A percentile compares a stretch with the other conserved stretches of the same genome.
Conservation (phyloP, 23 red algal genomes). For the Gracilaria gracilis region DNA sequence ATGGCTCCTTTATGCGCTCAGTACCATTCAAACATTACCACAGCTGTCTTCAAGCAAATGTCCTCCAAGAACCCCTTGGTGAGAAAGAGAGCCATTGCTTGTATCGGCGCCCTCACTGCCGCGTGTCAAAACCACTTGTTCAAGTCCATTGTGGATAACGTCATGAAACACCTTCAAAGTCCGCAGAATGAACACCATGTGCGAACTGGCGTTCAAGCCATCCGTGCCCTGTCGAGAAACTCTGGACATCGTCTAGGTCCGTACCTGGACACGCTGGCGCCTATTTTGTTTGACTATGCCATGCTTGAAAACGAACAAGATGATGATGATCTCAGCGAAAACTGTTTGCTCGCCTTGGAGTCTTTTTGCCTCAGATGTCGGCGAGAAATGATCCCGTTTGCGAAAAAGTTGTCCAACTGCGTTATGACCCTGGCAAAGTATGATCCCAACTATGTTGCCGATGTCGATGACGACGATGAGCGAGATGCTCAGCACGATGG, state of each 20-base stretch:
- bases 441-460: constrained; percentile 83
- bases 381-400: constrained; percentile 69
- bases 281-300: constrained; percentile 67
- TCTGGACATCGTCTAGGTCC: constrained; percentile 64
- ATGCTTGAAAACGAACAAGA: constrained; percentile 28
- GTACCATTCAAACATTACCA: constrained; percentile 39
- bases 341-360: constrained; percentile 57
- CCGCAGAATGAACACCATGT: background rate
- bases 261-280: constrained; percentile 46
- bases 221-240: constrained; percentile 56
- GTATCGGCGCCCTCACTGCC: constrained; percentile 56
- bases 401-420: constrained; percentile 28
- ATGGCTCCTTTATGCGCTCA: constrained; percentile 34
- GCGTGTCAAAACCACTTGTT: constrained; percentile 45
- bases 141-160: constrained; percentile 40
- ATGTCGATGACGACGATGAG: constrained; percentile 51
- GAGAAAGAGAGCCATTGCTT: constrained; percentile 56
- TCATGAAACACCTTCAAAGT: constrained; percentile 19
- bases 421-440: constrained; percentile 57
- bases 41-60: constrained; percentile 47
- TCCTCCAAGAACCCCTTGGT: constrained; percentile 49
- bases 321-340: constrained; percentile 69
- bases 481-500: constrained; percentile 68
- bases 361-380: constrained; percentile 56
- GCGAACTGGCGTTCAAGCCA: constrained; percentile 55